Conservation (phyloP, 805 yeast genomes). For the Isabelozyma heimii region DNA sequence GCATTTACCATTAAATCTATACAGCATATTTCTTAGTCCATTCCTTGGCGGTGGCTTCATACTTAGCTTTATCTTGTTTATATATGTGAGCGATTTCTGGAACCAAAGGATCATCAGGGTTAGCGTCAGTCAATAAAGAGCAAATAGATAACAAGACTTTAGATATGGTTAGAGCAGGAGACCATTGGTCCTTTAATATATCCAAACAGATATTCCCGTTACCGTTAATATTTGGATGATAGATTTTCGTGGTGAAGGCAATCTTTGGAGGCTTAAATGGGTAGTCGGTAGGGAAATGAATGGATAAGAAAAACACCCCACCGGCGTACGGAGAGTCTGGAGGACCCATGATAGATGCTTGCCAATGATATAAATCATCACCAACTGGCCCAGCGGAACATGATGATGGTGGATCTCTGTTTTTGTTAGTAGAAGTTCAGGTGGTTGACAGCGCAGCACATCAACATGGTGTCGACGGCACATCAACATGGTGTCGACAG, state of each 20-base stretch:
- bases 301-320: conserved; percentile 93
- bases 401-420: conserved; percentile 96
- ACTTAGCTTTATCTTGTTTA: conserved; percentile 89
- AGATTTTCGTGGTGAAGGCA: conserved; percentile 88
- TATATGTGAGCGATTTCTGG: conserved; percentile 97
- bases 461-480: no score
- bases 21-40: conserved; percentile 99
- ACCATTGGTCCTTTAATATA: conserved; percentile 97
- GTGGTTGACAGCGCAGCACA: not conserved
- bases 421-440: conserved; percentile 9
- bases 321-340: conserved; percentile 86
- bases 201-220: conserved; percentile 96
- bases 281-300: conserved; percentile 98
- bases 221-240: conserved; percentile 95
- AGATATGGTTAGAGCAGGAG: conserved; percentile 95
- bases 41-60: conserved; percentile 95
- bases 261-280: conserved; percentile 97
- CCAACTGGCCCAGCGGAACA: conserved; percentile 99
- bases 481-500: no score
- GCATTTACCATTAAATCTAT: conserved; percentile 24
- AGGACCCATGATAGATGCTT: conserved; percentile 99
- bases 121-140: conserved; percentile 94
- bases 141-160: conserved; percentile 93
- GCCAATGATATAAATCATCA: conserved; percentile 98
- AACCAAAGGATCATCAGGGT: conserved; percentile 98